Evolutionary conservation across 257 asterid species (phyloP), one percentile per base, ranked within the genome.

Genomic region (Leonotis leonurus): DNA sequence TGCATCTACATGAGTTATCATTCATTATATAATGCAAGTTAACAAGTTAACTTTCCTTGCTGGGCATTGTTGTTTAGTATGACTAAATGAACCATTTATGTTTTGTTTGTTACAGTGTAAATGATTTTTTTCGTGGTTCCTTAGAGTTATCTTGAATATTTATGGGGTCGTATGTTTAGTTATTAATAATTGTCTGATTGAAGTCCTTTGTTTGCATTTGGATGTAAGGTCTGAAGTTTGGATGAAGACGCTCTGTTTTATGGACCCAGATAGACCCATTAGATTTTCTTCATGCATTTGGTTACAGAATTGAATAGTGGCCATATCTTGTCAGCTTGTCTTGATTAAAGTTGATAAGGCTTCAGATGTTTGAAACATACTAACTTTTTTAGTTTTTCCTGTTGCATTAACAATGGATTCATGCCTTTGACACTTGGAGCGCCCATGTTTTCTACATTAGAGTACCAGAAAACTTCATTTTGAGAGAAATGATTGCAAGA

Each of bases 21-120:
- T 36, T 18, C 30, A 14, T 22, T 32, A 46, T 17, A 12, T 70
- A 48, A 52, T 69, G 60, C 60, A 13, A 39, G 44, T 32, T 49
- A 53, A 67, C 48, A 37, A 46, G 13, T 17, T 51, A 46, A 25
- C 25, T 67, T 63, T 33, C 46, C n/a, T 55, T 54, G 16, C 58
- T 17, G 12, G 24, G 32, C 32, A 22, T 53, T n/a, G 17, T 40
- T 25, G 45, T 48, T 46, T 46, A 43, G 14, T 27, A 53, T 16
- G 8, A 70, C 50, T 25, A 13, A 13, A 8, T 16, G 45, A 27
- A 8, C 72, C 25, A 26, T 51, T 56, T 20, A 20, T 16, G 9
- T 46, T 40, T 22, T 25, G 43, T 54, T 55, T 8, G 22, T 62
- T 69, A 33, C 52, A 73, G 45, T 26, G n/a, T 52, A 32, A 32